Percentiles rank a stretch among this genome's conserved stretches.
Evolutionary conservation across 2,329 filamentous ascomycete genomes (phyloP).

Genomic region (Colletotrichum sp.): DNA sequence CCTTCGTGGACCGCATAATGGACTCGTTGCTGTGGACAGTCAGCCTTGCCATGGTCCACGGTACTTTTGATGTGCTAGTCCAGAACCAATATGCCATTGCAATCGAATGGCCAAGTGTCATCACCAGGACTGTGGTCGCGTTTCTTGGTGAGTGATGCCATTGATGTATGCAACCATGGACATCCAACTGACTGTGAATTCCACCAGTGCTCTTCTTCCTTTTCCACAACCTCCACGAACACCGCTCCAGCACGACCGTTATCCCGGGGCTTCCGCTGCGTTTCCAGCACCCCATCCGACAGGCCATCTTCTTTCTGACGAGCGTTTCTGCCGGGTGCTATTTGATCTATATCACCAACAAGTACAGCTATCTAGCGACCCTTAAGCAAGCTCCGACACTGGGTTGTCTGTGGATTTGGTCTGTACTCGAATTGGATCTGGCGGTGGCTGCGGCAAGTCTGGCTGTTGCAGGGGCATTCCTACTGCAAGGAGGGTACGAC

Average conservation of each 20-base stretch:
- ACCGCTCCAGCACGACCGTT: constrained; percentile 51
- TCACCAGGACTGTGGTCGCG: constrained; percentile 55
- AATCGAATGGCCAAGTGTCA: constrained; percentile 63
- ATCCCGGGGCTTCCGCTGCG: constrained; percentile 53
- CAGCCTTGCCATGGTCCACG: constrained; percentile 73
- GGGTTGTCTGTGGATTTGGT: constrained; percentile 92
- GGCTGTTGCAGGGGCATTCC: constrained; percentile 45
- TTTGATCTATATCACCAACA: constrained; percentile 82
- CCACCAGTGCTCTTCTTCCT: constrained; percentile 57
- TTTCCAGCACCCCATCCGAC: constrained; percentile 55
- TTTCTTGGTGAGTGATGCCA: constrained; percentile 50
- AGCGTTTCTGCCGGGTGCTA: constrained; percentile 74
- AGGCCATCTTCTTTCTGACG: constrained; percentile 66
- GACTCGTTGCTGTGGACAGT: constrained; percentile 64
- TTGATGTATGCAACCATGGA: not conserved
- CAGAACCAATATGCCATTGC: constrained; percentile 78
- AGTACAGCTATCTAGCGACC: constrained; percentile 79
- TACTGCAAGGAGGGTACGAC: constrained; percentile 55
- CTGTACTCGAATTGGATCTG: constrained; percentile 84
- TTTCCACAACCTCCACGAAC: constrained; percentile 62
- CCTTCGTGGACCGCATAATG: constrained; percentile 54
- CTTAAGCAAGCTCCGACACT: constrained; percentile 93
- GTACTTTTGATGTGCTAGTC: constrained; percentile 77
- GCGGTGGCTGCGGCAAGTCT: constrained; percentile 65
- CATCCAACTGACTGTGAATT: not conserved